Evolutionary conservation across 176 grass and related monocot genomes (phyloP).

Genomic region (Aechmea fasciata): DNA sequence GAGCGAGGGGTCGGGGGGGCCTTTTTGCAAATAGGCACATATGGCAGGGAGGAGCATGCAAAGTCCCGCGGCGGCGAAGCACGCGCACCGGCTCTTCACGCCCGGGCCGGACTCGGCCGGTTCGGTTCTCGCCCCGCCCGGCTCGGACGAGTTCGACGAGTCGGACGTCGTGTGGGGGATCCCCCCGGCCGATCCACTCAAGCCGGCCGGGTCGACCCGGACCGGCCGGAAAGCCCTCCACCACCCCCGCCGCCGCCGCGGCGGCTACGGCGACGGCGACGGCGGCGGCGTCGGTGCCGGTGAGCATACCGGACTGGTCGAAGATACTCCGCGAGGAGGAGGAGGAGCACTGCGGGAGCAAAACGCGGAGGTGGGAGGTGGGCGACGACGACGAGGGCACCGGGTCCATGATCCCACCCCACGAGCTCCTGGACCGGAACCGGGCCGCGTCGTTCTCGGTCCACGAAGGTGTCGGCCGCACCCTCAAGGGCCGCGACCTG

Average conservation of each 20-base stretch:
- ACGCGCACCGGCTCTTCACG: slow-evolving; percentile 58
- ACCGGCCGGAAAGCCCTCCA: slow-evolving; percentile 17
- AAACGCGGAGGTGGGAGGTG: slow-evolving; percentile 28
- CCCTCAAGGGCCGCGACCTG: slow-evolving; percentile 91
- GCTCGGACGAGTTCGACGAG: slow-evolving; percentile 73
- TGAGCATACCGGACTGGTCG: slow-evolving; percentile 86
- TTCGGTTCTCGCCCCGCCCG: not conserved
- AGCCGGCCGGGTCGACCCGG: slow-evolving; percentile 4
- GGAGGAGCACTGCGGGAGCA: slow-evolving; percentile 26
- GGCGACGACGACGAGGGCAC: slow-evolving; percentile 25
- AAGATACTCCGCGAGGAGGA: slow-evolving; percentile 63
- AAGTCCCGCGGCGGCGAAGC: slow-evolving; percentile 38
- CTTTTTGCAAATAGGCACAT: not conserved
- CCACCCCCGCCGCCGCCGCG: slow-evolving; percentile 5
- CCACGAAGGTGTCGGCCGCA: slow-evolving; percentile 80
- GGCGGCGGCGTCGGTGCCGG: slow-evolving; percentile 45
- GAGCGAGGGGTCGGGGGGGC: not conserved
- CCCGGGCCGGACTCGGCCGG: slow-evolving; percentile 26
- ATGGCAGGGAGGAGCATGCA: slow-evolving; percentile 50
- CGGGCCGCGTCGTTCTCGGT: slow-evolving; percentile 62
- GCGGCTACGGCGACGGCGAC: not conserved
- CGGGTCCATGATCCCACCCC: slow-evolving; percentile 49
- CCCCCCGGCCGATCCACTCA: not conserved
- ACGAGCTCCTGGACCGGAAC: slow-evolving; percentile 66
- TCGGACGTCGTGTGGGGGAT: slow-evolving; percentile 62